These are phyloP conservation scores for Filobasidium wieringae DNA, from an alignment of 768 basidiomycete genomes.

Conservation along the genomic window DNA sequence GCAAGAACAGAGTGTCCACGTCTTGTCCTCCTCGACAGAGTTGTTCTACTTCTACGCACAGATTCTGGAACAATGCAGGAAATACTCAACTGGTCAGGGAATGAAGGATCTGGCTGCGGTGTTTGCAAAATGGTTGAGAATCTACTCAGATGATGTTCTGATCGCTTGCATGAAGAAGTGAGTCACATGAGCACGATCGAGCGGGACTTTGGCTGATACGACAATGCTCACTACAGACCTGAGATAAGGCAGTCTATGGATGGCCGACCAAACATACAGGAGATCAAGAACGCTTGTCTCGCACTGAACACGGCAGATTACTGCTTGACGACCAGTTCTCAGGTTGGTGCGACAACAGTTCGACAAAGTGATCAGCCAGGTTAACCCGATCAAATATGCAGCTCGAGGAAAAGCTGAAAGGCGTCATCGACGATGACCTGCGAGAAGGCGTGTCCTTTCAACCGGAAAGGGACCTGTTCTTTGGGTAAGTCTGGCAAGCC, in stretches of 20 bases:
- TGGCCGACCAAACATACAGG: conserved; percentile 58
- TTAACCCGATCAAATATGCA: conserved; percentile 32
- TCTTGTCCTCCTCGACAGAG: conserved; percentile 87
- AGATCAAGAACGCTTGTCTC: conserved; percentile 72
- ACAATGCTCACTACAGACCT: neutral
- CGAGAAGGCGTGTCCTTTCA: conserved; percentile 73
- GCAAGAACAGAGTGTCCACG: conserved; percentile 48
- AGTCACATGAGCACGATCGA: conserved; percentile 9
- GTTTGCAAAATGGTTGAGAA: conserved; percentile 85
- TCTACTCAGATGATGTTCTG: conserved; percentile 85
- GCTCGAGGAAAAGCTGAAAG: conserved; percentile 84
- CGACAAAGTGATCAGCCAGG: neutral
- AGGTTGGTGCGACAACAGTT: conserved; percentile 45
- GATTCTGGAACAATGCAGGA: conserved; percentile 85
- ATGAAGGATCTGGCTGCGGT: conserved; percentile 68
- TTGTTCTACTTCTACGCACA: conserved; percentile 96
- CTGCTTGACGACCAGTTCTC: conserved; percentile 78
- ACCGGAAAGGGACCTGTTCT: conserved; percentile 74
- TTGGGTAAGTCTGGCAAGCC: conserved; percentile 54
- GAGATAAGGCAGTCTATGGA: conserved; percentile 60
- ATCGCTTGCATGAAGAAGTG: conserved; percentile 62
- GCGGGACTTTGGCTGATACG: too few species aligned
- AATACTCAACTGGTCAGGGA: conserved; percentile 70
- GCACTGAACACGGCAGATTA: conserved; percentile 96
- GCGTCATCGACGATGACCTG: conserved; percentile 63